These are phyloP conservation scores for Irpex lacteus DNA, from an alignment of 1,284 basidiomycete genomes.

Conservation along the genomic window DNA sequence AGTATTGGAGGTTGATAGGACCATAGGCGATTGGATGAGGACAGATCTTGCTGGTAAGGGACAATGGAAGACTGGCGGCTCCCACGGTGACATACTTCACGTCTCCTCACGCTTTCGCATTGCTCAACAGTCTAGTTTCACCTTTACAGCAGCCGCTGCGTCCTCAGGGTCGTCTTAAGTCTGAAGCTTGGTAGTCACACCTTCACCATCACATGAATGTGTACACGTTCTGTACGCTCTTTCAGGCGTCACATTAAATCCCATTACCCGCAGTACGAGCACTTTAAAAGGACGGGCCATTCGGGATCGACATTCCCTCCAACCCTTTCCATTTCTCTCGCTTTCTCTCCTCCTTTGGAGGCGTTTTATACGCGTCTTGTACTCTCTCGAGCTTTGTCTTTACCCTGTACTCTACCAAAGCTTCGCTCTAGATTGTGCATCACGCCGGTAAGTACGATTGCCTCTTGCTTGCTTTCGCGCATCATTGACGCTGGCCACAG, in stretches of 20 bases:
- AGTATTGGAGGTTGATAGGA: too few relatives aligned
- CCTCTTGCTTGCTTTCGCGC: background rate
- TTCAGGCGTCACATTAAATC: background rate
- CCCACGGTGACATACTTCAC: background rate
- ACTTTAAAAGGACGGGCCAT: background rate
- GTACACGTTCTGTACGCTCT: background rate
- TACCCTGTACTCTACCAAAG: background rate
- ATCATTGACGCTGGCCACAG: background rate
- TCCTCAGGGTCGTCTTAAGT: background rate
- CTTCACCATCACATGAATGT: background rate
- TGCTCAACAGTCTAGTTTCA: background rate
- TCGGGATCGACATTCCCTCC: background rate
- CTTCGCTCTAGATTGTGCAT: background rate
- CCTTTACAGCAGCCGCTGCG: too few relatives aligned
- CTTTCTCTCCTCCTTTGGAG: background rate
- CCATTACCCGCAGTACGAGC: background rate
- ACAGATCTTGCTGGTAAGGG: background rate
- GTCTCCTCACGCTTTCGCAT: background rate
- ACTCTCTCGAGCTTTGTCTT: background rate
- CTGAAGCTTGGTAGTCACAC: background rate
- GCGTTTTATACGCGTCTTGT: background rate
- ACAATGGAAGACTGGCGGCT: background rate
- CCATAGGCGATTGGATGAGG: background rate
- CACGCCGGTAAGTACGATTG: background rate
- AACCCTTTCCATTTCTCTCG: background rate